These are phyloP conservation scores for Colletotrichum godetiae DNA, from an alignment of 2,329 filamentous ascomycete genomes.

Conservation along the genomic window DNA sequence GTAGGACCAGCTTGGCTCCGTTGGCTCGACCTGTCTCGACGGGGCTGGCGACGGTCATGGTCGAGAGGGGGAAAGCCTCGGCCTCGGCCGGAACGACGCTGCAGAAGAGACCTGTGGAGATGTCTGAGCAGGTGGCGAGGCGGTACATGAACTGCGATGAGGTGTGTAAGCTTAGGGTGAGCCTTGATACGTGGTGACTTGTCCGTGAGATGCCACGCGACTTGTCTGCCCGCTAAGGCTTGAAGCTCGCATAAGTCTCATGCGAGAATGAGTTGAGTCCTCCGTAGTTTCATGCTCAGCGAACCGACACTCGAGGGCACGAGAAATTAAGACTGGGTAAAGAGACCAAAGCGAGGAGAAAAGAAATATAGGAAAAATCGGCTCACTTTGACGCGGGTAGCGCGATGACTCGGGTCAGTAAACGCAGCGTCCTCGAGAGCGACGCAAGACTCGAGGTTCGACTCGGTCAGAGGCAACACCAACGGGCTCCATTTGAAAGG, in stretches of 20 bases:
- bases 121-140: constrained; percentile 77
- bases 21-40: constrained; percentile 70
- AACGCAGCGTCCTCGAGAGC: constrained; percentile 68
- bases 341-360: background rate
- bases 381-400: constrained; percentile 65
- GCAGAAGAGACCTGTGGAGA: constrained; percentile 85
- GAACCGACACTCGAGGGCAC: background rate
- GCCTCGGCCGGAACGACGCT: constrained; percentile 62
- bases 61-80: constrained; percentile 62
- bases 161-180: constrained; percentile 9
- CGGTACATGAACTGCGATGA: constrained; percentile 78
- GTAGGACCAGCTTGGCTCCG: constrained; percentile 69
- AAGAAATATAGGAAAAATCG: background rate
- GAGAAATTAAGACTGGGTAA: background rate
- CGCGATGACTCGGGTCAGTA: constrained; percentile 59
- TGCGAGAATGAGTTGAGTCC: background rate
- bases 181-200: background rate
- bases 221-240: background rate
- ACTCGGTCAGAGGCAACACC: constrained; percentile 76
- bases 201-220: background rate
- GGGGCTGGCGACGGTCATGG: constrained; percentile 63
- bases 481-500: constrained; percentile 76
- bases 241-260: background rate
- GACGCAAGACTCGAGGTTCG: constrained; percentile 71
- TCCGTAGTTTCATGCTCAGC: background rate